Evolutionary conservation across 257 asterid species (phyloP), one percentile per base, ranked within the genome.

Genomic region (Solanum pennellii): DNA sequence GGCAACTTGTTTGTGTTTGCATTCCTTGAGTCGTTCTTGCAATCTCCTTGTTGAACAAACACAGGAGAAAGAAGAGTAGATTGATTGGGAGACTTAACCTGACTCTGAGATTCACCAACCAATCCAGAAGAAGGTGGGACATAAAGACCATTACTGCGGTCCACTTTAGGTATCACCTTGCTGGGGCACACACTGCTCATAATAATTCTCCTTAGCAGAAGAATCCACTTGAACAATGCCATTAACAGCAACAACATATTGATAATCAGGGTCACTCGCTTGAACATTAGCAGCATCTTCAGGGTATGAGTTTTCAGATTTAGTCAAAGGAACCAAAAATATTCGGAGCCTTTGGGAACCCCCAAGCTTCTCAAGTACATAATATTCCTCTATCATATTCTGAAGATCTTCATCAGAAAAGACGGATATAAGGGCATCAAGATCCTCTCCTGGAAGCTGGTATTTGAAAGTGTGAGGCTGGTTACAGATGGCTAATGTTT

Each of bases 371-470:
- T 93, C 95, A 74, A 88, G 79, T 44, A 93, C 95, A 88, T 90
- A 66, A 88, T 94, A 93, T 90, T 94, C 98, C 89, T 93, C 98
- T 87, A 94, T 89, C 98, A 94, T 93, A 88, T 94, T 93, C 87
- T 92, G 96, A 88, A 93, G 90, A 90, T 92, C 96, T 88, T 94
- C 96, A 62, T 94, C 93, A 39, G 93, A 94, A 82, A 95, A 93
- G 45, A 94, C 94, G 20, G 98, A 94, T 92, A 94, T 93, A 80
- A 92, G 96, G 87, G 98, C 94, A 69, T 94, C 97, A 89, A 94
- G 95, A 89, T 94, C 96, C 92, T 93, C 96, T 84, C 96, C 96
- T 16, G 94, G 96, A 87, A 94, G 98, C 90, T 93, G 98, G 89
- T 94, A 94, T 82, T 93, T 94, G 56, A 94, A 91, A 12, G 92